Base-by-base conservation (phyloP, 768 basidiomycete genomes). In the Lentinus tigrinus region DNA sequence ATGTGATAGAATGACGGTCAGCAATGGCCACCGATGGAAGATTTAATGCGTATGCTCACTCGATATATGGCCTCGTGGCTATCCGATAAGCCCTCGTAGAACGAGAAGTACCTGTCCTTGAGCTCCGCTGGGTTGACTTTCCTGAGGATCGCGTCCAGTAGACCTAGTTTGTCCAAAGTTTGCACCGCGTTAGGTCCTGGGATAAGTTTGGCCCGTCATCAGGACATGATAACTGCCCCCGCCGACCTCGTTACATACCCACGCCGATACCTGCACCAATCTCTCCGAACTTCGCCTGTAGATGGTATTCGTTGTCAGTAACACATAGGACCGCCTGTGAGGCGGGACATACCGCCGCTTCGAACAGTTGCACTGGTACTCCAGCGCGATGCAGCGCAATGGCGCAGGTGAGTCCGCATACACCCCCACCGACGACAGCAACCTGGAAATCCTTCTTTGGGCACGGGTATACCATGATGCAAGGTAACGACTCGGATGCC, bases 361-460 rank as follows among this genome's bases (percentile, higher is more conserved):
- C 84, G 61, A 83, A 85, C 1, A 83, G 64, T 21, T 78, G 71
- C 13, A 79, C 77, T 8, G 72, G 65, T 24, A 84, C 69, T 2
- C 82, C 81, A 2, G 72, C 72, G 36, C 67, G 73, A 13, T 63
- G 52, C 34, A 85, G 73, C 27, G 71, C 77, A 40, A 78, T 70
- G 4, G 83, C 81, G 58, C 76, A 78, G 1, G 77, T 72, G 8
- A 85, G 68, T 17, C 82, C 81, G 54, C 77, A 79, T 67, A 84
- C 77, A 11, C 84, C 83, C 23, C 82, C 82, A n/a, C 84, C 83
- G 4, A 85, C 73, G 39, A 85, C 77, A 0, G 81, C 81, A 28
- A 84, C 73, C 36, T 72, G 69, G 58, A 83, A 79, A 63, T 77
- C 75, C 50, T 53, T 60, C 43, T 23, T 46, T 19, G 21, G 43